Evolutionary conservation across 208 protist genomes (phyloP).

Genomic region (Leishmania braziliensis): DNA sequence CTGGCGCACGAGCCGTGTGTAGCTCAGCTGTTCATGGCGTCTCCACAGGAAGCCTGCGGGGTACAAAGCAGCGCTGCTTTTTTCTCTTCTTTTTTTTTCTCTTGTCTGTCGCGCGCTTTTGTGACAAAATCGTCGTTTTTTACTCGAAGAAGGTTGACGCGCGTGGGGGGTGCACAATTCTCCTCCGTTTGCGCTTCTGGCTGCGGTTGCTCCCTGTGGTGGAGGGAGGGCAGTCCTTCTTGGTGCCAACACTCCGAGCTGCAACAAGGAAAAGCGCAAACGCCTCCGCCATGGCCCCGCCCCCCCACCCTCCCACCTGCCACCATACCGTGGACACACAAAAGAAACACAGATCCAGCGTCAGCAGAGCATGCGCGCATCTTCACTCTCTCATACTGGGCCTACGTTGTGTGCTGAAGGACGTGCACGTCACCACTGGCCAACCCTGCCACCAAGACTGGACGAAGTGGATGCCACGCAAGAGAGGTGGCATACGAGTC

Average conservation of each 20-base stretch:
- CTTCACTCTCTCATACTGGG: not conserved
- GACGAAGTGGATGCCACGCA: constrained; percentile 72
- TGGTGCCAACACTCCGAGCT: not conserved
- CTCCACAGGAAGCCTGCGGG: not conserved
- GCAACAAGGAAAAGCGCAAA: not conserved
- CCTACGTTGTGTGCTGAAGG: not conserved
- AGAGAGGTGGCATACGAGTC: constrained; percentile 51
- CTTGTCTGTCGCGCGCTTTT: too few species aligned
- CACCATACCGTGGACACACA: not conserved
- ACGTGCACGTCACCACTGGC: constrained; percentile 32
- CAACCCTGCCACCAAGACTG: constrained; percentile 57
- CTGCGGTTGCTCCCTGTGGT: not conserved
- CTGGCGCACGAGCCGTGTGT: not conserved
- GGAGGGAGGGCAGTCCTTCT: not conserved
- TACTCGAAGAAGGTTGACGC: not conserved
- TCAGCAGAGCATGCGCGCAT: not conserved
- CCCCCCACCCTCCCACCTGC: too few species aligned
- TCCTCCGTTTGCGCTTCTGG: not conserved
- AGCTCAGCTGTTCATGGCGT: not conserved
- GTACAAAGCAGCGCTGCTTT: not conserved
- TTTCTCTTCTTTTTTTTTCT: not conserved
- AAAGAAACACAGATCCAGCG: not conserved
- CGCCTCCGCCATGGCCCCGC: too few species aligned
- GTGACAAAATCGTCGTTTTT: not conserved
- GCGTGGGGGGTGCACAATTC: not conserved